A percentile compares a stretch with the other conserved stretches of the same genome.
Evolutionary conservation across 164 flowering plant species (phyloP).

Genomic region (Umbellularia californica): DNA sequence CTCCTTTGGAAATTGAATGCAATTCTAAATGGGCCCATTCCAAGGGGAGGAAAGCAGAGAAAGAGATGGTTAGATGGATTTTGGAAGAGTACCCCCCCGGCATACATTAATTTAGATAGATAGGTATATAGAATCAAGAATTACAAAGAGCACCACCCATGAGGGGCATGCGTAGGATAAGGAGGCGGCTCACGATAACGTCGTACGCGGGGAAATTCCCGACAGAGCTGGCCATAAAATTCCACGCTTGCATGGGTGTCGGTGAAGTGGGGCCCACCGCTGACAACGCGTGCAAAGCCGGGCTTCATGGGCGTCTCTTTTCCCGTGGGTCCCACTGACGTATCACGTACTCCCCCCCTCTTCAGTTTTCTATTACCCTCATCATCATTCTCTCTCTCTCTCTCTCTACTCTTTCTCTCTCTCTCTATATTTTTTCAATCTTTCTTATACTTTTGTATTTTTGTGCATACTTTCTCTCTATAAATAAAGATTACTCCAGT

Average conservation of each 20-base stretch:
- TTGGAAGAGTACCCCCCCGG: no score
- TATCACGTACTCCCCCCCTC: neutral
- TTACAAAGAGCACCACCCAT: no score
- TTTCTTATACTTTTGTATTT: no score
- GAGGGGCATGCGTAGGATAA: neutral
- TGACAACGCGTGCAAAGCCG: conserved; percentile 66
- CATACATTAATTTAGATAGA: no score
- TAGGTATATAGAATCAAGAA: no score
- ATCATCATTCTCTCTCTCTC: neutral
- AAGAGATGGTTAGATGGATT: no score
- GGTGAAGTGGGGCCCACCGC: conserved; percentile 36
- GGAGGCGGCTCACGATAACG: conserved; percentile 10
- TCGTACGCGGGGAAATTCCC: conserved; percentile 14
- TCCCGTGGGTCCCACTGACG: conserved; percentile 5
- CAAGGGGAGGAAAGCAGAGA: no score
- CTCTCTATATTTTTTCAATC: no score
- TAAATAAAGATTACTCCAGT: no score
- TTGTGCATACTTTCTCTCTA: no score
- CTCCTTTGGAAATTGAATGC: no score
- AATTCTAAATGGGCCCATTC: no score
- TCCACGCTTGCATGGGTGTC: conserved; percentile 55
- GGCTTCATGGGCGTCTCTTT: conserved; percentile 33
- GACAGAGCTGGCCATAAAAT: conserved; percentile 28
- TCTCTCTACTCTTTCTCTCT: neutral
- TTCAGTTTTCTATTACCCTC: neutral